Evolutionary conservation across 2,329 filamentous ascomycete species (phyloP).

Genomic region (Fusarium gaditjirri): DNA sequence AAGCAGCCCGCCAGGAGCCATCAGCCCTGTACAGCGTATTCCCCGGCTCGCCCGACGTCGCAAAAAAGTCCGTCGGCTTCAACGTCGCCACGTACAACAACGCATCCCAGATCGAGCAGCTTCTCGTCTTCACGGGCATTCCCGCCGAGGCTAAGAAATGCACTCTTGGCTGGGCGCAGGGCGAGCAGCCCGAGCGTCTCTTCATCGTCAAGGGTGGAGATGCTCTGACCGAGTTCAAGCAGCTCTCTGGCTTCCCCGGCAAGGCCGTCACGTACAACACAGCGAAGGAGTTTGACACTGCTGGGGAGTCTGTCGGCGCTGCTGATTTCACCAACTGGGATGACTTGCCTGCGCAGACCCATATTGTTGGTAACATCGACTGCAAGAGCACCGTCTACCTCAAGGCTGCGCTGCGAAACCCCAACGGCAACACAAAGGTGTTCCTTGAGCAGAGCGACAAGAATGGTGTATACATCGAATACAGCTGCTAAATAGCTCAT

Average conservation of each 20-base stretch:
- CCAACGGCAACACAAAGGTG: constrained; percentile 42
- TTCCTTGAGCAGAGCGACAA: constrained; percentile 46
- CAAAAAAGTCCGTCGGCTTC: constrained; percentile 25
- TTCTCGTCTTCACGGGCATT: constrained; percentile 47
- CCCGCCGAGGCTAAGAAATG: constrained; percentile 46
- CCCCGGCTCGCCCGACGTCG: constrained; percentile 27
- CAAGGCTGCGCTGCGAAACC: constrained; percentile 40
- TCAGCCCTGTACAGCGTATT: constrained; percentile 33
- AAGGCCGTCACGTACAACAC: constrained; percentile 36
- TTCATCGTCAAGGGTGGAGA: constrained; percentile 50
- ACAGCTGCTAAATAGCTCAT: constrained; percentile 12
- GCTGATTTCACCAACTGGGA: constrained; percentile 50
- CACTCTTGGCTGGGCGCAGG: constrained; percentile 50
- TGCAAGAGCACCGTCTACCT: constrained; percentile 47
- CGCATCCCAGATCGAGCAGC: constrained; percentile 45
- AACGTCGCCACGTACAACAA: constrained; percentile 43
- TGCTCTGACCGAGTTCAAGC: constrained; percentile 39
- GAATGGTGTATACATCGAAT: constrained; percentile 47
- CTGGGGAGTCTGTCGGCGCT: constrained; percentile 25
- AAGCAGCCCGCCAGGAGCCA: constrained; percentile 1
- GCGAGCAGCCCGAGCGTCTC: constrained; percentile 50
- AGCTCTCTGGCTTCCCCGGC: constrained; percentile 43
- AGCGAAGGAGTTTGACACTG: constrained; percentile 38
- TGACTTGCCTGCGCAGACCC: constrained; percentile 21
- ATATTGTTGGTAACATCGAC: constrained; percentile 41